These are phyloP conservation scores for Blastobotrys elegans DNA, from an alignment of 1,139 yeast genomes.

Conservation along the genomic window DNA sequence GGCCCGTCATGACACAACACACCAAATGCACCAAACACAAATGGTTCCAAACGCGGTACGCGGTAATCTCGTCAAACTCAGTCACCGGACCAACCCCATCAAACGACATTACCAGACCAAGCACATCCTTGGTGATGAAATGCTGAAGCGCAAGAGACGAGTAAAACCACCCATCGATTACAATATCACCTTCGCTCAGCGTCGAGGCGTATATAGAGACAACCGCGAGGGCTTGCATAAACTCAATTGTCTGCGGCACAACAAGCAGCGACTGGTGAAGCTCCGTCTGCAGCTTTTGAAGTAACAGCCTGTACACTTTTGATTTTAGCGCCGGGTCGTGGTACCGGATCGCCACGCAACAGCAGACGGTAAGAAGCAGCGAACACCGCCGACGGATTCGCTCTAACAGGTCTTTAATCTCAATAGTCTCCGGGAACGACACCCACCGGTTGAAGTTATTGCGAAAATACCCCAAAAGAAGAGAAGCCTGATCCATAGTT, in stretches of 20 bases:
- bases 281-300: conserved; percentile 40
- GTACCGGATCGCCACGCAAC: conserved; percentile 56
- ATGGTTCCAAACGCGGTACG: conserved; percentile 66
- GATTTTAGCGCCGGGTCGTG: conserved; percentile 39
- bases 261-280: conserved; percentile 42
- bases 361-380: conserved; percentile 59
- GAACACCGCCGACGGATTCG: conserved; percentile 53
- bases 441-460: conserved; percentile 76
- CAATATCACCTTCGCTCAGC: conserved; percentile 45
- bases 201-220: conserved; percentile 58
- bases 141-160: conserved; percentile 57
- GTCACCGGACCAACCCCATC: conserved; percentile 36
- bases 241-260: conserved; percentile 48
- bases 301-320: conserved; percentile 35
- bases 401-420: conserved; percentile 49
- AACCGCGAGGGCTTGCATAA: conserved; percentile 59
- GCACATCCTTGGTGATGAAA: conserved; percentile 46
- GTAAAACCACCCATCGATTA: conserved; percentile 58
- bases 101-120: conserved; percentile 34
- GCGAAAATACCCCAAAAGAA: conserved; percentile 53
- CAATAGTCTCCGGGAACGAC: conserved; percentile 55
- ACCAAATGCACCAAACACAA: conserved; percentile 64
- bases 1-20: conserved; percentile 64
- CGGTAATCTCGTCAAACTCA: conserved; percentile 49
- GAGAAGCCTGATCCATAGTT: conserved; percentile 45